Evolutionary conservation across 768 basidiomycete genomes (phyloP).

Genomic region (Rhizopogon vesiculosus): DNA sequence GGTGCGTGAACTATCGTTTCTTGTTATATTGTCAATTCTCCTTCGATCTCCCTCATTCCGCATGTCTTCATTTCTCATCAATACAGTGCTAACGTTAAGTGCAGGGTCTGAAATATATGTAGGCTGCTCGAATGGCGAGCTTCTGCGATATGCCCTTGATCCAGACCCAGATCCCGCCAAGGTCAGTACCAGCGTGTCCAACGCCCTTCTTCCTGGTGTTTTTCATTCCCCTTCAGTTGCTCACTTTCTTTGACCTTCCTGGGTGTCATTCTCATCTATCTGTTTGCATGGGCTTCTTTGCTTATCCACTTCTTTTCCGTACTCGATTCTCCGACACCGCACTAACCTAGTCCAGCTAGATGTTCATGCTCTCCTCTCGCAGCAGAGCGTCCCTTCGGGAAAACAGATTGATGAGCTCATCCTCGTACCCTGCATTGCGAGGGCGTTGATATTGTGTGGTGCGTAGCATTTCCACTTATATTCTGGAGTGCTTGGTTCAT

Average conservation of each 20-base stretch:
- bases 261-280: too few species aligned
- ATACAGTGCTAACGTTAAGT: not conserved
- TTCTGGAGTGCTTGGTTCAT: not conserved
- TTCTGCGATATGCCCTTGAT: constrained; percentile 75
- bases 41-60: too few species aligned
- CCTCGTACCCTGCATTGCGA: constrained; percentile 69
- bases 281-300: not conserved
- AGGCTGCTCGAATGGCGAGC: constrained; percentile 80
- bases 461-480: constrained; percentile 25
- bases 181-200: constrained; percentile 26
- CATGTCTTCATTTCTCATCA: too few species aligned
- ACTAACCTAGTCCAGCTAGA: constrained; percentile 35
- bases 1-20: constrained; percentile 31
- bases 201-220: not conserved
- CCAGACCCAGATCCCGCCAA: constrained; percentile 43
- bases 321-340: not conserved
- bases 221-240: too few species aligned
- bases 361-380: constrained; percentile 62
- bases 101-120: constrained; percentile 82
- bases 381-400: constrained; percentile 61
- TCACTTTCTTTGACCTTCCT: not conserved
- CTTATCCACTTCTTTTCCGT: not conserved
- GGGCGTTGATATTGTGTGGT: constrained; percentile 74
- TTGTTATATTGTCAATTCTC: too few species aligned
- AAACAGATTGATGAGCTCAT: constrained; percentile 80